phyloP scores from a whole-genome alignment of 2,329 filamentous ascomycete genomes.

The Aciculosporium take region DNA sequence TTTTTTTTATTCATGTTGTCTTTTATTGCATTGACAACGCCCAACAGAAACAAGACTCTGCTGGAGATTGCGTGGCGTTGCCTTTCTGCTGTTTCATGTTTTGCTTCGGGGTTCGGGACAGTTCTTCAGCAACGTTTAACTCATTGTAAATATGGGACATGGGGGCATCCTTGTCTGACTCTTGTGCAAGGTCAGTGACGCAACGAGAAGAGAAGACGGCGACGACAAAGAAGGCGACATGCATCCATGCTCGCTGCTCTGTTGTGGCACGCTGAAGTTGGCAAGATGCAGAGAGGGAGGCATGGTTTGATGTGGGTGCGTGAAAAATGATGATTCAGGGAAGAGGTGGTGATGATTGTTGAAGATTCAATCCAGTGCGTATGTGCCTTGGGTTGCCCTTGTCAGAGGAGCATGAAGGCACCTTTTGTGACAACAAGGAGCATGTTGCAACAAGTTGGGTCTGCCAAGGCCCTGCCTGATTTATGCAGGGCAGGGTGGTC shows the following conservation, averaged over 20 bases:
- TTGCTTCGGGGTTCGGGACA: neutral
- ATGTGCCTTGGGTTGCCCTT: too few species aligned
- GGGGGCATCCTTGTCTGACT: neutral
- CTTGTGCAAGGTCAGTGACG: neutral
- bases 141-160: neutral
- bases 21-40: constrained; percentile 17
- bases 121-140: neutral
- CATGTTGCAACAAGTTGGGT: too few species aligned
- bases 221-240: neutral
- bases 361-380: too few species aligned
- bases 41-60: constrained; percentile 6
- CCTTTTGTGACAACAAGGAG: too few species aligned
- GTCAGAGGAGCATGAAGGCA: too few species aligned
- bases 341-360: neutral
- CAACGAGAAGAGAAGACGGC: neutral
- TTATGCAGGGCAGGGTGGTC: too few species aligned
- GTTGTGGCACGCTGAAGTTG: neutral
- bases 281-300: neutral
- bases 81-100: constrained; percentile 7
- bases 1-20: constrained; percentile 3
- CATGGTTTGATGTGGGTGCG: neutral
- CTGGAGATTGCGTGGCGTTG: constrained; percentile 16
- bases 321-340: neutral
- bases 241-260: neutral
- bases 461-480: too few species aligned